Conservation (phyloP, 176 grass and related monocot genomes). For the Hyparrhenia diplandra region DNA sequence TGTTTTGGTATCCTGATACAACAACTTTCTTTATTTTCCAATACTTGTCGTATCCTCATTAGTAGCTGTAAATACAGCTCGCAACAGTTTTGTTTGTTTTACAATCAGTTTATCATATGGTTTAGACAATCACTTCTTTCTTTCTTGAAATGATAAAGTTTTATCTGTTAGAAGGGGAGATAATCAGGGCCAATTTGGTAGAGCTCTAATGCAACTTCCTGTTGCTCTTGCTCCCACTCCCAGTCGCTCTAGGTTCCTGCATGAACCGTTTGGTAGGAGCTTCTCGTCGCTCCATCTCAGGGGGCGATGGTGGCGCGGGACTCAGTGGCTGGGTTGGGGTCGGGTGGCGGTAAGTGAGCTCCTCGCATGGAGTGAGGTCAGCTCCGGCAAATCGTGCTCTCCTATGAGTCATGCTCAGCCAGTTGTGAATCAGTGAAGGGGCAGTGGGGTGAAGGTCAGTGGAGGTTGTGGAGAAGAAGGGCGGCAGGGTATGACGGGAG, state of each 20-base stretch:
- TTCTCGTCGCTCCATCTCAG: background rate
- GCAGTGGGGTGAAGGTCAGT: no score
- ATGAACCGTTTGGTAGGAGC: background rate
- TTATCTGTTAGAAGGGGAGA: background rate
- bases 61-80: constrained; percentile 4
- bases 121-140: background rate
- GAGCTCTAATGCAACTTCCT: background rate
- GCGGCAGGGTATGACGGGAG: background rate
- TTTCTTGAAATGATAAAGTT: background rate
- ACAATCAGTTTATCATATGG: background rate
- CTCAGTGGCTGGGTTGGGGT: no score
- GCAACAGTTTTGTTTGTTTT: background rate
- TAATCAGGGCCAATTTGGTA: background rate
- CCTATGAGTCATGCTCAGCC: no score
- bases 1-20: background rate
- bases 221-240: background rate
- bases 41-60: background rate
- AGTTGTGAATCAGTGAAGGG: no score
- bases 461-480: background rate
- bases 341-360: no score
- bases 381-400: no score
- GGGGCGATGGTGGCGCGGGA: no score
- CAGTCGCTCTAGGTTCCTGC: background rate
- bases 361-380: no score
- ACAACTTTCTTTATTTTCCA: background rate